Evolutionary conservation across 495 filamentous ascomycete genomes (phyloP).

Genomic region (Chaetomium cochliodes): DNA sequence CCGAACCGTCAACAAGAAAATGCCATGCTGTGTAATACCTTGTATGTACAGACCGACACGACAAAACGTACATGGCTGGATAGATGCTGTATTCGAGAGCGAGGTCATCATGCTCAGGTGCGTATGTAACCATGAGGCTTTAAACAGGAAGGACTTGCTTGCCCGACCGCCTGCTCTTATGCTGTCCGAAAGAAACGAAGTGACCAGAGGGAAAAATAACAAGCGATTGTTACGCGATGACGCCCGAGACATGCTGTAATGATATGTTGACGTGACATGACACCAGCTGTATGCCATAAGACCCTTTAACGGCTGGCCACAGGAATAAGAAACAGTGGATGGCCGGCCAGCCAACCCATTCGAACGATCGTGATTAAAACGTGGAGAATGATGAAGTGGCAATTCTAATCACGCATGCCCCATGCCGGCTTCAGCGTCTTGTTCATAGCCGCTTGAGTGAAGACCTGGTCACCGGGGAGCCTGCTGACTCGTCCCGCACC

Average conservation of each 20-base stretch:
- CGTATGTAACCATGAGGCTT: slow-evolving; percentile 1
- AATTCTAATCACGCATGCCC: slow-evolving; percentile 57
- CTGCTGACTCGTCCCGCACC: slow-evolving; percentile 90
- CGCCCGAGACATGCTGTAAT: slow-evolving; percentile 22
- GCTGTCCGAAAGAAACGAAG: neutral
- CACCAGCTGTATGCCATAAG: slow-evolving; percentile 1
- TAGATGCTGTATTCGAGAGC: slow-evolving; percentile 2
- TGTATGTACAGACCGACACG: slow-evolving; percentile 12
- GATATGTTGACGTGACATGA: slow-evolving; percentile 13
- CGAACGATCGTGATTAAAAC: slow-evolving; percentile 14
- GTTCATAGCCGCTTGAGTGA: slow-evolving; percentile 70
- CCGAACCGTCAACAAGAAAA: slow-evolving; percentile 1
- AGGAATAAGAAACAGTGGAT: neutral
- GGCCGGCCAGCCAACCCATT: slow-evolving; percentile 17
- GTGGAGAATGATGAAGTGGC: neutral
- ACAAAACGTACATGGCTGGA: slow-evolving; percentile 6
- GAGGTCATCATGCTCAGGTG: slow-evolving; percentile 17
- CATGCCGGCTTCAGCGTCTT: slow-evolving; percentile 73
- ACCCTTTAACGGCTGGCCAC: neutral
- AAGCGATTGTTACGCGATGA: slow-evolving; percentile 19
- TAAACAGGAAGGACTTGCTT: neutral
- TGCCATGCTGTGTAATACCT: slow-evolving; percentile 10
- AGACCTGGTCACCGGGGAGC: slow-evolving; percentile 78
- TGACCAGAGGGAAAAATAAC: slow-evolving; percentile 3
- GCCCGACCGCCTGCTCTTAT: slow-evolving; percentile 6